These are phyloP conservation scores for Dendrobium huoshanense DNA, from an alignment of 106 monocot genomes.

Conservation along the genomic window DNA sequence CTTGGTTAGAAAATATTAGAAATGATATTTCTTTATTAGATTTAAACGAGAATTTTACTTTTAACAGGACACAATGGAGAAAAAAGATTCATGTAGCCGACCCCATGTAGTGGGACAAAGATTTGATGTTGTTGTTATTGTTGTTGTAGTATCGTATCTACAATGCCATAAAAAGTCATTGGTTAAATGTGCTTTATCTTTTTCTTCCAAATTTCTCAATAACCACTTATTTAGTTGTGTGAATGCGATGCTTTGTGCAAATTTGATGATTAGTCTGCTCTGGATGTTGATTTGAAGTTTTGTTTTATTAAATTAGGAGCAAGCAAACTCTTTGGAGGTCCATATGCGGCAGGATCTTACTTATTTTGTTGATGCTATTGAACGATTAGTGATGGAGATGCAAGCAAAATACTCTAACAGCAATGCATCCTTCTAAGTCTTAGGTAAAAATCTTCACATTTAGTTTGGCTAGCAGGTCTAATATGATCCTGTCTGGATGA, in stretches of 20 bases:
- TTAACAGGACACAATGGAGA: no score
- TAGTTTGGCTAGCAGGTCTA: no score
- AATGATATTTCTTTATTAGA: no score
- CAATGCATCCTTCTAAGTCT: neutral
- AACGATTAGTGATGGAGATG: neutral
- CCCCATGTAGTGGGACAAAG: no score
- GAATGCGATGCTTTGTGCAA: neutral
- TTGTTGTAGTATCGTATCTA: no score
- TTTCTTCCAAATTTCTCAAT: neutral
- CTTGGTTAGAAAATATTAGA: no score
- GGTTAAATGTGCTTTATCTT: neutral
- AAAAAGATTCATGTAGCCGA: no score
- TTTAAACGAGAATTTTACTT: no score
- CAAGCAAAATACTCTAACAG: neutral
- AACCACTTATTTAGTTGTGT: neutral
- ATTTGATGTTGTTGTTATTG: no score
- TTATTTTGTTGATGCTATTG: neutral
- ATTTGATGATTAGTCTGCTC: neutral
- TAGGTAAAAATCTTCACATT: no score
- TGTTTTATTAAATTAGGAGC: neutral
- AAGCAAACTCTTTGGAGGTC: constrained; percentile 6
- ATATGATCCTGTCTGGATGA: no score
- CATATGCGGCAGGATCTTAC: neutral
- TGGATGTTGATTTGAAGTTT: neutral
- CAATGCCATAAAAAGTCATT: neutral